Percentiles rank a stretch among this genome's conserved stretches.
Evolutionary conservation across 148 eudicot genomes (phyloP).

Genomic region (Limonium bicolor): DNA sequence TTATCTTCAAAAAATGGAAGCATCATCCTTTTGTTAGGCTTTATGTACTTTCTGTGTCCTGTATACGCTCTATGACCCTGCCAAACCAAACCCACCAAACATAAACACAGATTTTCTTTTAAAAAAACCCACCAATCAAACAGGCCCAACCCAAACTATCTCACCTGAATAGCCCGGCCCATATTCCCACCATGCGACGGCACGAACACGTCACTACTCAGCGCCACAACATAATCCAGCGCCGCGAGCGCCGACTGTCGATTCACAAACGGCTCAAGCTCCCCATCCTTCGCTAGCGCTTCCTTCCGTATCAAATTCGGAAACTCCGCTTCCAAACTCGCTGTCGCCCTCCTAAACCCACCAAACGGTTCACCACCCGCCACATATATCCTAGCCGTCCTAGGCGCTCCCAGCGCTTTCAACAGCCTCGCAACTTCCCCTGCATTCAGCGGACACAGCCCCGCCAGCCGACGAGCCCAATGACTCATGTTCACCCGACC

Average conservation of each 20-base stretch:
- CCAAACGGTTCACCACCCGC: slow-evolving; percentile 77
- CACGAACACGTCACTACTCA: slow-evolving; percentile 71
- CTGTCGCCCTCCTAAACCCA: slow-evolving; percentile 29
- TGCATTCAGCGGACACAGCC: slow-evolving; percentile 61
- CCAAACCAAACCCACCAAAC: background rate
- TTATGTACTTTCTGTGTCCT: slow-evolving; percentile 59
- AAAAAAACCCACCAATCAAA: no score
- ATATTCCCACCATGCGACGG: slow-evolving; percentile 75
- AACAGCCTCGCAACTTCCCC: slow-evolving; percentile 60
- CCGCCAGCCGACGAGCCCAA: slow-evolving; percentile 33
- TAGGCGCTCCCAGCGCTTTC: slow-evolving; percentile 58
- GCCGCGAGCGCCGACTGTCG: slow-evolving; percentile 50
- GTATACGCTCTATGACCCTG: slow-evolving; percentile 76
- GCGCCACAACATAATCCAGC: slow-evolving; percentile 53
- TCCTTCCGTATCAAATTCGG: slow-evolving; percentile 42
- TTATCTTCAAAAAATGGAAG: slow-evolving; percentile 33
- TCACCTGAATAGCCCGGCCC: slow-evolving; percentile 69
- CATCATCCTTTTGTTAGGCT: slow-evolving; percentile 66
- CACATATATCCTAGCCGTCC: slow-evolving; percentile 30
- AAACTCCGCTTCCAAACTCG: slow-evolving; percentile 27
- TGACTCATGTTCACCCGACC: slow-evolving; percentile 38
- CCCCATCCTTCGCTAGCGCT: slow-evolving; percentile 31
- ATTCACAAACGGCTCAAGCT: slow-evolving; percentile 35
- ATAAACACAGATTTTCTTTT: no score
- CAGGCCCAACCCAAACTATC: no score